Evolutionary conservation across 495 filamentous ascomycete genomes (phyloP).

Genomic region (Penicillium malachiteum): DNA sequence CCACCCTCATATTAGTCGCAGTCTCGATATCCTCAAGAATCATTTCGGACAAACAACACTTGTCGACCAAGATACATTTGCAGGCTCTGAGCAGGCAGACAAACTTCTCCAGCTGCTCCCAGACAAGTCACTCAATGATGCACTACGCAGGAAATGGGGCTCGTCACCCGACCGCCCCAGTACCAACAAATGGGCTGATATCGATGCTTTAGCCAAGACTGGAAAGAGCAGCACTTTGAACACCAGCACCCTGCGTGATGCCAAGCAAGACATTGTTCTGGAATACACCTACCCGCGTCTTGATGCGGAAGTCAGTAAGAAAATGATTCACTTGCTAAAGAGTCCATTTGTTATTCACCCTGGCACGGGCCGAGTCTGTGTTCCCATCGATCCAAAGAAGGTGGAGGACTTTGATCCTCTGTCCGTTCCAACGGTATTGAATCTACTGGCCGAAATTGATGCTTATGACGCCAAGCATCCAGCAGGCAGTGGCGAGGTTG

Average conservation of each 20-base stretch:
- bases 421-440: conserved; percentile 79
- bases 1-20: conserved; percentile 86
- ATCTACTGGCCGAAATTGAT: conserved; percentile 79
- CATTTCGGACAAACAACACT: conserved; percentile 83
- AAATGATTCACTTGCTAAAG: conserved; percentile 96
- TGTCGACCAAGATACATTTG: conserved; percentile 82
- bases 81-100: conserved; percentile 60
- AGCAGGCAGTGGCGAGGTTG: conserved; percentile 25
- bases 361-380: conserved; percentile 88
- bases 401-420: conserved; percentile 84
- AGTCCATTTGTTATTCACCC: conserved; percentile 95
- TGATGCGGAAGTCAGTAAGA: conserved; percentile 94
- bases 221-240: conserved; percentile 66
- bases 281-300: conserved; percentile 98
- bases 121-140: conserved; percentile 68
- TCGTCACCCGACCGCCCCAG: conserved; percentile 73
- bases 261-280: conserved; percentile 89
- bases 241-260: conserved; percentile 67
- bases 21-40: conserved; percentile 73
- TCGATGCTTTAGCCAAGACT: conserved; percentile 76
- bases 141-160: conserved; percentile 87
- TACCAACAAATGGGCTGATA: conserved; percentile 85
- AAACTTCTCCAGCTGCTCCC: conserved; percentile 77
- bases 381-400: conserved; percentile 75
- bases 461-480: conserved; percentile 57